These are phyloP conservation scores for Penicillium steckii DNA, from an alignment of 495 filamentous ascomycete species.

Conservation along the genomic window DNA sequence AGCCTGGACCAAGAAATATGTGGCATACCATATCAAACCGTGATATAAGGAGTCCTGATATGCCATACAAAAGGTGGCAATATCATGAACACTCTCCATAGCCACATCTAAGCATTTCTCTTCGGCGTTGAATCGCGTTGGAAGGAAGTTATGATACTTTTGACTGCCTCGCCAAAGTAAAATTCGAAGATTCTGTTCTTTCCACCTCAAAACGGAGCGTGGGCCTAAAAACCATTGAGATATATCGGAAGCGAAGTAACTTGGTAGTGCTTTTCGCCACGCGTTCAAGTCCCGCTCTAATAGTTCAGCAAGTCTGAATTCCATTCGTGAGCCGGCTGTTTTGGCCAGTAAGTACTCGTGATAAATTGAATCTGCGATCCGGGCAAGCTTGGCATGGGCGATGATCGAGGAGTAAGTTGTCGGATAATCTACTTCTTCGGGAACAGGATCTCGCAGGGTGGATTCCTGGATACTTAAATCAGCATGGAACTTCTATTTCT, in stretches of 20 bases:
- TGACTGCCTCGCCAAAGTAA: conserved; percentile 28
- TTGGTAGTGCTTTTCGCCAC: conserved; percentile 19
- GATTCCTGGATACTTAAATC: conserved; percentile 1
- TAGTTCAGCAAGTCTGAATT: conserved; percentile 1
- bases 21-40: conserved; percentile 5
- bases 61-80: not conserved
- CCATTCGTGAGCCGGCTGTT: conserved; percentile 7
- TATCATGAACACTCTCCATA: conserved; percentile 7
- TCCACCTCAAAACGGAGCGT: conserved; percentile 19
- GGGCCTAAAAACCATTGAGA: conserved; percentile 24
- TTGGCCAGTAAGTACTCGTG: conserved; percentile 11
- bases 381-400: conserved; percentile 16
- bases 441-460: conserved; percentile 4
- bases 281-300: conserved; percentile 12
- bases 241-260: conserved; percentile 17
- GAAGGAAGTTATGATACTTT: not conserved
- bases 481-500: not conserved
- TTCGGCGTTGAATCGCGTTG: not conserved
- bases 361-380: conserved; percentile 19
- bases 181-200: conserved; percentile 28
- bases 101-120: not conserved
- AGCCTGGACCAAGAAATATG: conserved; percentile 3
- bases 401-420: conserved; percentile 26
- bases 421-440: conserved; percentile 9
- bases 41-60: not conserved